Evolutionary conservation across 805 yeast species (phyloP).

Genomic region (Hanseniaspora clermontiae): DNA sequence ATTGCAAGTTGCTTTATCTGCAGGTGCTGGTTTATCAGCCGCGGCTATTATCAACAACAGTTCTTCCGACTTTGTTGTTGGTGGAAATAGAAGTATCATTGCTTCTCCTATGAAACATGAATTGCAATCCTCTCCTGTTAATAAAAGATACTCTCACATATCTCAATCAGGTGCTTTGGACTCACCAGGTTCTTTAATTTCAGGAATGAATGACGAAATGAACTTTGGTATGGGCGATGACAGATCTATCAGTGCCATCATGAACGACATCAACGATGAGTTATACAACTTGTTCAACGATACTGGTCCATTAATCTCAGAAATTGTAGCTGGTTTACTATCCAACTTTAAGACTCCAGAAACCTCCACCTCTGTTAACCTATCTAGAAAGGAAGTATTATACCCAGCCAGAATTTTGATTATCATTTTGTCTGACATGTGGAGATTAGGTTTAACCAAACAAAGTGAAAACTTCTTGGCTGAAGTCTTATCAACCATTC

Average conservation of each 20-base stretch:
- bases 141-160: slow-evolving; percentile 14
- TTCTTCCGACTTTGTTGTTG: slow-evolving; percentile 21
- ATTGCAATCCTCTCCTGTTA: slow-evolving; percentile 7
- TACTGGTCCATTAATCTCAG: slow-evolving; percentile 60
- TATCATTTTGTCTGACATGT: slow-evolving; percentile 87
- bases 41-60: slow-evolving; percentile 27
- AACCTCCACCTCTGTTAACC: slow-evolving; percentile 69
- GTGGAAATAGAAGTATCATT: slow-evolving; percentile 16
- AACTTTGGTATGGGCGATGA: slow-evolving; percentile 30
- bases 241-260: slow-evolving; percentile 31
- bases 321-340: slow-evolving; percentile 74
- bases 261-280: slow-evolving; percentile 65
- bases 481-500: slow-evolving; percentile 75
- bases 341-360: slow-evolving; percentile 77
- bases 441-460: slow-evolving; percentile 88
- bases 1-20: slow-evolving; percentile 28
- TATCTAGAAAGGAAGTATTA: slow-evolving; percentile 77
- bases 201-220: neutral
- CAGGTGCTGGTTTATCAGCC: slow-evolving; percentile 21
- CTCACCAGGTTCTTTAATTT: slow-evolving; percentile 7
- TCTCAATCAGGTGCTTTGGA: slow-evolving; percentile 19
- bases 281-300: slow-evolving; percentile 58
- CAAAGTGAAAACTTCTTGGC: slow-evolving; percentile 88
- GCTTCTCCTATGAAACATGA: slow-evolving; percentile 14
- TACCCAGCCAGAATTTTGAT: slow-evolving; percentile 94